Evolutionary conservation across 2,329 filamentous ascomycete genomes (phyloP).

Genomic region (Grosmannia huntii): DNA sequence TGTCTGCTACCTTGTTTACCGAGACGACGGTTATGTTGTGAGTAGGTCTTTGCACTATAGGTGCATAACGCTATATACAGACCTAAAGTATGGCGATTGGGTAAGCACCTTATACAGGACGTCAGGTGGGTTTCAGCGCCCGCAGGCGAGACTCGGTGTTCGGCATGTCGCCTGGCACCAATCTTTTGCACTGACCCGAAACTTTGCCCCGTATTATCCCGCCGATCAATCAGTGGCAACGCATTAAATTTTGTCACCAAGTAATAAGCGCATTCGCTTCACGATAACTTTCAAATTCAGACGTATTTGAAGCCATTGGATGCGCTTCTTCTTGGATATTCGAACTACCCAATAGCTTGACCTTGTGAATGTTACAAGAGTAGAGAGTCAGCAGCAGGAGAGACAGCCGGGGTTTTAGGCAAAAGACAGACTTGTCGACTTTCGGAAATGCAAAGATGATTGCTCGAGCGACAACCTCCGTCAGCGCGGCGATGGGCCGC

Average conservation of each 20-base stretch:
- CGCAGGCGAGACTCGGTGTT: neutral
- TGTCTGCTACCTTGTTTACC: too few species aligned
- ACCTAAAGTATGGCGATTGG: too few species aligned
- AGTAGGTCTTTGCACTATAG: too few species aligned
- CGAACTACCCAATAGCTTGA: too few species aligned
- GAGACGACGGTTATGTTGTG: too few species aligned
- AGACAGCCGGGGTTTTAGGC: neutral
- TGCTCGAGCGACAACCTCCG: neutral
- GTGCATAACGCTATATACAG: too few species aligned
- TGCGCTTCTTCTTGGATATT: neutral
- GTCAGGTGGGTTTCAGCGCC: neutral
- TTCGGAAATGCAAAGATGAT: neutral
- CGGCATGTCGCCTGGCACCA: neutral
- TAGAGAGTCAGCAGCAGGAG: neutral
- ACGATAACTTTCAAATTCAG: neutral
- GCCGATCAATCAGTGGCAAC: neutral
- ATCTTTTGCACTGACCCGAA: neutral
- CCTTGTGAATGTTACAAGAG: neutral
- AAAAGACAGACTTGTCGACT: neutral
- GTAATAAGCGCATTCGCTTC: neutral
- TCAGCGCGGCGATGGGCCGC: neutral
- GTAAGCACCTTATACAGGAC: too few species aligned
- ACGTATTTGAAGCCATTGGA: neutral
- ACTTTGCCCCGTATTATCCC: neutral
- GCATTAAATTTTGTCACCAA: neutral